phyloP scores from a whole-genome alignment of 2,329 filamentous ascomycete genomes.

The Daldinia sp. region DNA sequence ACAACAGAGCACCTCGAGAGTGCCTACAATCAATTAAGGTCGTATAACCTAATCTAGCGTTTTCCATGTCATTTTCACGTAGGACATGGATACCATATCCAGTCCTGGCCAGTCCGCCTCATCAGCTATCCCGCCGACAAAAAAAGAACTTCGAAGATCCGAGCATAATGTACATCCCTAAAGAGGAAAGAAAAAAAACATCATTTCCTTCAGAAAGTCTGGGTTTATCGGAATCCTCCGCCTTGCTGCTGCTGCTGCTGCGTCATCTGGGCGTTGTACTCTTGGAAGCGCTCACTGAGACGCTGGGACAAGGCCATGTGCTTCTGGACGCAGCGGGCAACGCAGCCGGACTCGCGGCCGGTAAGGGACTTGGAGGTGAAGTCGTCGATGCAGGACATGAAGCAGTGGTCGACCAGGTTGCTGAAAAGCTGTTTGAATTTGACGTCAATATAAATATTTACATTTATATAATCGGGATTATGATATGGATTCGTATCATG shows the following conservation, averaged over 20 bases:
- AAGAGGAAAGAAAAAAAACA: no score
- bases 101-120: not conserved
- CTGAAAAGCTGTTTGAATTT: constrained; percentile 63
- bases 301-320: constrained; percentile 92
- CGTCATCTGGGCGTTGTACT: constrained; percentile 73
- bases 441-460: not conserved
- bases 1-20: not conserved
- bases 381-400: constrained; percentile 96
- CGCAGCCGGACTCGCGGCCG: constrained; percentile 88
- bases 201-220: not conserved
- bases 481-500: not conserved
- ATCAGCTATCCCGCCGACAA: not conserved
- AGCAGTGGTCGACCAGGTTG: constrained; percentile 87
- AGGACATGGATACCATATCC: not conserved
- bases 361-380: constrained; percentile 97
- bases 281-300: constrained; percentile 88
- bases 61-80: not conserved
- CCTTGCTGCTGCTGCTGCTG: constrained; percentile 60
- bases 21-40: not conserved
- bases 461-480: not conserved
- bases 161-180: constrained; percentile 16
- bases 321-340: constrained; percentile 96
- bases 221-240: constrained; percentile 57
- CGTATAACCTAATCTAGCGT: not conserved
- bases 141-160: not conserved